Percentiles rank a stretch among this genome's conserved stretches.
Evolutionary conservation across 1,284 basidiomycete species (phyloP).

Genomic region (Rhodofomes roseus): DNA sequence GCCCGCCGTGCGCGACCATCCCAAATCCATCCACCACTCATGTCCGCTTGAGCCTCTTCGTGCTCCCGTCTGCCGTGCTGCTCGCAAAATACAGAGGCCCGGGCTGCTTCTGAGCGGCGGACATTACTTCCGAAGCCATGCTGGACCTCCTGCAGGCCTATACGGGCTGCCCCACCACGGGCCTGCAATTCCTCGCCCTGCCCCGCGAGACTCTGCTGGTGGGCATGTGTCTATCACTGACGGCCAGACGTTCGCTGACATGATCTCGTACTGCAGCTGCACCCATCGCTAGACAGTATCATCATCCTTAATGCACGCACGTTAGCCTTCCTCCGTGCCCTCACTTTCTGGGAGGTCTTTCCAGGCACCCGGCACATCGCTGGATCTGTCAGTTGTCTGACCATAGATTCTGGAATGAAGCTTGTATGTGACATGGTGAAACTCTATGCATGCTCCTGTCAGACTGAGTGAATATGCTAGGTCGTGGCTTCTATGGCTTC

Average conservation of each 20-base stretch:
- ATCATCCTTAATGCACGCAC: slow-evolving; percentile 64
- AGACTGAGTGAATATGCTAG: slow-evolving; percentile 32
- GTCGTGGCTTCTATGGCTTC: slow-evolving; percentile 66
- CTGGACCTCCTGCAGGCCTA: slow-evolving; percentile 56
- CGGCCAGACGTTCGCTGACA: neutral
- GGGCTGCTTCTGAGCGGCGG: neutral
- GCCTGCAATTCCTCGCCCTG: slow-evolving; percentile 54
- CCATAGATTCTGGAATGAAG: slow-evolving; percentile 73
- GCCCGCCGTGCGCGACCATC: neutral
- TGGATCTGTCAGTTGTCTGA: slow-evolving; percentile 53
- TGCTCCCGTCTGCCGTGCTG: neutral
- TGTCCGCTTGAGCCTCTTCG: neutral
- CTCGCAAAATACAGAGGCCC: neutral
- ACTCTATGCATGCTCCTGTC: neutral
- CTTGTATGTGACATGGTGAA: slow-evolving; percentile 46
- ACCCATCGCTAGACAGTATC: slow-evolving; percentile 65
- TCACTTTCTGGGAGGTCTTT: slow-evolving; percentile 76
- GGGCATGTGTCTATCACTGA: slow-evolving; percentile 16
- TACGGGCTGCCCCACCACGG: slow-evolving; percentile 52
- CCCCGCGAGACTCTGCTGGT: slow-evolving; percentile 56
- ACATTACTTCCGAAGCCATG: slow-evolving; percentile 34
- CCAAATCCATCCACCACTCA: neutral
- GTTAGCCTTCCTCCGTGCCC: slow-evolving; percentile 57
- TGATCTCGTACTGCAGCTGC: slow-evolving; percentile 45
- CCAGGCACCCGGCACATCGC: slow-evolving; percentile 46